Evolutionary conservation across 208 protist genomes (phyloP).

Genomic region (Wallacemonas sp.): DNA sequence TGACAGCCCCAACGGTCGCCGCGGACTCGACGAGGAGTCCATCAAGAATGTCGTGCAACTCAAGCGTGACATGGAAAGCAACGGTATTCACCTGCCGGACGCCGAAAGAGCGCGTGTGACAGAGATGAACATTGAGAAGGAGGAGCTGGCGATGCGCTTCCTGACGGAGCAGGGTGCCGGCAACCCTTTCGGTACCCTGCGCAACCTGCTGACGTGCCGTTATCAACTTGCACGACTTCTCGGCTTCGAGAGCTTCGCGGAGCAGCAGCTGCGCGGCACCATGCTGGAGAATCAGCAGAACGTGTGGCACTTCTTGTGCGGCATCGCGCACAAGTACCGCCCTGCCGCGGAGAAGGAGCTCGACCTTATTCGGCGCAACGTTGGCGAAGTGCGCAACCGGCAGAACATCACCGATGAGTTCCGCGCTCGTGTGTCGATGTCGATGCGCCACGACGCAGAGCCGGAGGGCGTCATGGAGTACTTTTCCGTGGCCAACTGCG

Average conservation of each 20-base stretch:
- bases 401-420: slow-evolving; percentile 80
- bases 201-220: slow-evolving; percentile 77
- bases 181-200: slow-evolving; percentile 78
- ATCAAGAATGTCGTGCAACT: slow-evolving; percentile 91
- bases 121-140: slow-evolving; percentile 89
- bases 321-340: slow-evolving; percentile 81
- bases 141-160: slow-evolving; percentile 83
- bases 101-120: slow-evolving; percentile 66
- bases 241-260: slow-evolving; percentile 85
- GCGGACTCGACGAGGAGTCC: slow-evolving; percentile 70
- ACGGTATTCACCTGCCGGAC: slow-evolving; percentile 88
- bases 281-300: slow-evolving; percentile 88
- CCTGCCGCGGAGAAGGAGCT: slow-evolving; percentile 79
- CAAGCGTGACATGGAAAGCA: slow-evolving; percentile 91
- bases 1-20: slow-evolving; percentile 54
- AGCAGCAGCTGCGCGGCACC: slow-evolving; percentile 89
- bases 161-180: slow-evolving; percentile 63
- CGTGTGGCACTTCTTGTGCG: slow-evolving; percentile 91
- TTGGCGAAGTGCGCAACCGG: slow-evolving; percentile 78
- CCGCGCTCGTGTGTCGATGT: slow-evolving; percentile 67
- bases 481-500: slow-evolving; percentile 90
- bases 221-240: slow-evolving; percentile 80
- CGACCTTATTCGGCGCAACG: slow-evolving; percentile 62
- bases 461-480: slow-evolving; percentile 71
- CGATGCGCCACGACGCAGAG: slow-evolving; percentile 68